Evolutionary conservation across 2,329 filamentous ascomycete genomes (phyloP).

Genomic region (Pyricularia pennisetigena): DNA sequence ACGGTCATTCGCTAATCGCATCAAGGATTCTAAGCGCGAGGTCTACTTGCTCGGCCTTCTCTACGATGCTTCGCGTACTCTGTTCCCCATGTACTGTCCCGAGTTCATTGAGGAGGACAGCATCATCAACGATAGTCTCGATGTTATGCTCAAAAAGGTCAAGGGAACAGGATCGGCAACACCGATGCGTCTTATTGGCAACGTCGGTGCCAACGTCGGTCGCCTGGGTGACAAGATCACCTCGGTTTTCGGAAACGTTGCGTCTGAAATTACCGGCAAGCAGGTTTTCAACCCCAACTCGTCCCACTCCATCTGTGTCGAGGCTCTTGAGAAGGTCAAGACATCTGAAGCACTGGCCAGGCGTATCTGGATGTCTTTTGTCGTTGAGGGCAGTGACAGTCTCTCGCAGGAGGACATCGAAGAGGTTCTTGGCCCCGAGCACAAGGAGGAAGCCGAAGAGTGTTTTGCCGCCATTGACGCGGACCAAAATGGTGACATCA

Average conservation of each 20-base stretch:
- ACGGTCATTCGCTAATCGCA: constrained; percentile 70
- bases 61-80: constrained; percentile 77
- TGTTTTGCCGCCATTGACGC: constrained; percentile 73
- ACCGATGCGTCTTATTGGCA: constrained; percentile 68
- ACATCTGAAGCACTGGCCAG: constrained; percentile 88
- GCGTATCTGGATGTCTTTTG: constrained; percentile 97
- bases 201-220: constrained; percentile 53
- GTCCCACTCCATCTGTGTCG: constrained; percentile 78
- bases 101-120: constrained; percentile 92
- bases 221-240: constrained; percentile 89
- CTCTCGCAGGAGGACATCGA: constrained; percentile 72
- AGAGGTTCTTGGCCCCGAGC: constrained; percentile 73
- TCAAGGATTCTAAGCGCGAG: constrained; percentile 84
- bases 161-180: constrained; percentile 50
- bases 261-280: constrained; percentile 90
- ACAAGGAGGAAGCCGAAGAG: constrained; percentile 72
- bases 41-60: constrained; percentile 73
- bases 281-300: constrained; percentile 90
- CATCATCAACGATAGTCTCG: constrained; percentile 76
- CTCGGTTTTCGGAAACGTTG: constrained; percentile 84
- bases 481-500: constrained; percentile 89
- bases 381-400: constrained; percentile 76
- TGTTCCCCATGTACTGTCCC: constrained; percentile 87
- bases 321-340: constrained; percentile 75
- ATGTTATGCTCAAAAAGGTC: constrained; percentile 50